Evolutionary conservation across 495 filamentous ascomycete species (phyloP).

Genomic region (Tuber calosporum): DNA sequence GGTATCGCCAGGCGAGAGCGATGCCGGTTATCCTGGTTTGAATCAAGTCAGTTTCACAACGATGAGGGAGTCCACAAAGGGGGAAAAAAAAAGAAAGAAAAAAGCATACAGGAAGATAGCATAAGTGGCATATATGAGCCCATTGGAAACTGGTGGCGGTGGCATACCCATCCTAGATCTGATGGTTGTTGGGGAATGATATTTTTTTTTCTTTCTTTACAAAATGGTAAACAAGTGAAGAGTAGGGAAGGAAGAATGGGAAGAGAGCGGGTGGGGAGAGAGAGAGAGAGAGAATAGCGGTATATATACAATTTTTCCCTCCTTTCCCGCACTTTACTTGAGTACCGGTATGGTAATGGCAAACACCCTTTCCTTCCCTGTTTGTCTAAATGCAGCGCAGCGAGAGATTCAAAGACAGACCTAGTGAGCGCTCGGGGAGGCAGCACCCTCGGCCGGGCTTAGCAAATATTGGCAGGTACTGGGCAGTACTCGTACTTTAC

Average conservation of each 20-base stretch:
- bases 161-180: slow-evolving; percentile 23
- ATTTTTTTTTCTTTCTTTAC: background rate
- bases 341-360: too few relatives aligned
- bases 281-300: background rate
- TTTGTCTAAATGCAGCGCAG: background rate
- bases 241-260: background rate
- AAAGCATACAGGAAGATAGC: slow-evolving; percentile 58
- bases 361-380: background rate
- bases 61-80: background rate
- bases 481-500: too few relatives aligned
- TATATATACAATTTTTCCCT: background rate
- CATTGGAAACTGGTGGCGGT: slow-evolving; percentile 54
- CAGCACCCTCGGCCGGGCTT: too few relatives aligned
- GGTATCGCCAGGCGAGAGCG: slow-evolving; percentile 60
- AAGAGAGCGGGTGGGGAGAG: background rate
- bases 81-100: slow-evolving; percentile 1
- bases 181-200: background rate
- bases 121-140: slow-evolving; percentile 68
- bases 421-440: too few relatives aligned
- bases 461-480: too few relatives aligned
- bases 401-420: background rate
- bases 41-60: slow-evolving; percentile 6
- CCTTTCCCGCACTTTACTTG: background rate
- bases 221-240: background rate
- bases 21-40: slow-evolving; percentile 53